Percentiles rank a stretch among this genome's conserved stretches.
Conservation (phyloP, 768 basidiomycete species). For the Phallus indusiatus region DNA sequence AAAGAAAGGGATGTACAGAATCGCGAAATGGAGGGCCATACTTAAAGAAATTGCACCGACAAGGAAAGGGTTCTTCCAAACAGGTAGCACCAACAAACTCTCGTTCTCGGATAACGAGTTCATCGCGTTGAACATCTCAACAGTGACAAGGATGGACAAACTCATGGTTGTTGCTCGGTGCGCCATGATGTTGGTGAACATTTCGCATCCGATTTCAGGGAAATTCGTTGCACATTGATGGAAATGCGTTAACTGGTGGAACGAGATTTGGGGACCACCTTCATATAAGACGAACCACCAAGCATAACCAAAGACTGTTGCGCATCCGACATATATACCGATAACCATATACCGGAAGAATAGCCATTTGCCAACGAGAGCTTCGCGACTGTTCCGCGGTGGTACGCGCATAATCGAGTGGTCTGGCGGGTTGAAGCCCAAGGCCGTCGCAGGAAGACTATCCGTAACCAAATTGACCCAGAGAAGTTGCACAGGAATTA, state of each 20-base stretch:
- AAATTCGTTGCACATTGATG: constrained; percentile 79
- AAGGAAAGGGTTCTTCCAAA: constrained; percentile 94
- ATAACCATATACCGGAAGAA: constrained; percentile 95
- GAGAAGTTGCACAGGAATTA: constrained; percentile 94
- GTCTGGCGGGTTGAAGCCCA: constrained; percentile 96
- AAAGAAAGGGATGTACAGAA: constrained; percentile 96
- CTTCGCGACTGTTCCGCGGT: constrained; percentile 83
- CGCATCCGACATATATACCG: constrained; percentile 87
- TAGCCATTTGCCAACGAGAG: constrained; percentile 85
- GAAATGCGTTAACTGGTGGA: constrained; percentile 92
- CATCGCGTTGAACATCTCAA: constrained; percentile 98
- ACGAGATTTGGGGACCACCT: constrained; percentile 87
- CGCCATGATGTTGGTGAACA: constrained; percentile 87
- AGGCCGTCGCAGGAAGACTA: constrained; percentile 90
- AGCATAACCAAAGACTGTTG: constrained; percentile 94
- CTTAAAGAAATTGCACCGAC: constrained; percentile 82
- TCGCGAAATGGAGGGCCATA: constrained; percentile 90
- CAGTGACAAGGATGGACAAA: constrained; percentile 88
- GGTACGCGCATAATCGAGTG: constrained; percentile 95
- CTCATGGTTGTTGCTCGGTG: constrained; percentile 92
- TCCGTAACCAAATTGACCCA: constrained; percentile 99
- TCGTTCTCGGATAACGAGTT: constrained; percentile 98
- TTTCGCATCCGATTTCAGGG: constrained; percentile 88
- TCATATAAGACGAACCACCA: constrained; percentile 98
- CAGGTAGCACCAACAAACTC: constrained; percentile 74